phyloP scores from a whole-genome alignment of 306 rosid species.

The Vigna trinervia region DNA sequence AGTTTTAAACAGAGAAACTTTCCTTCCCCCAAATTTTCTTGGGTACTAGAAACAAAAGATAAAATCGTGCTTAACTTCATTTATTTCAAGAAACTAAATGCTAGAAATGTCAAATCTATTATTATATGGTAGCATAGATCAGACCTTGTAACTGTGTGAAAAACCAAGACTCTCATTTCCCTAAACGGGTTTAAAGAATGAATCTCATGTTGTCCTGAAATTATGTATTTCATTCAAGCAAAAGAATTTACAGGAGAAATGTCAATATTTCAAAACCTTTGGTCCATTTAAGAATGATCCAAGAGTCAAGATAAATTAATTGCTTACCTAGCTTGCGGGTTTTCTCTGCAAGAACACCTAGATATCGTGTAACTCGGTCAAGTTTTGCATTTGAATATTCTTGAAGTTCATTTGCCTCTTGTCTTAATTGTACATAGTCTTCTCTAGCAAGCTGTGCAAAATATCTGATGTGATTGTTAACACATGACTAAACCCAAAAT shows the following conservation, averaged over 20 bases:
- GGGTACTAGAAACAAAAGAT: background rate
- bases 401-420: constrained; percentile 92
- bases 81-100: constrained; percentile 31
- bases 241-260: constrained; percentile 15
- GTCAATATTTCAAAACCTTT: constrained; percentile 19
- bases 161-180: constrained; percentile 10
- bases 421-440: constrained; percentile 82
- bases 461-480: constrained; percentile 44
- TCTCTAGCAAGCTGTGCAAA: constrained; percentile 86
- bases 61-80: constrained; percentile 10
- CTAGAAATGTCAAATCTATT: constrained; percentile 21
- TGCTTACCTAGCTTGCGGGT: constrained; percentile 78
- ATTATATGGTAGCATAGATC: constrained; percentile 35
- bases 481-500: constrained; percentile 39
- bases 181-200: constrained; percentile 27
- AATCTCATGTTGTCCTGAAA: constrained; percentile 23
- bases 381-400: constrained; percentile 94
- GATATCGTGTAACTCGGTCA: constrained; percentile 89
- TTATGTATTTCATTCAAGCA: constrained; percentile 32
- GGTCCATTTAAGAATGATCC: constrained; percentile 34
- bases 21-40: background rate
- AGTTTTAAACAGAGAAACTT: background rate
- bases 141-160: constrained; percentile 8
- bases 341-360: constrained; percentile 92
- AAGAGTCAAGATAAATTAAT: constrained; percentile 26